A percentile compares a stretch with the other conserved stretches of the same genome.
phyloP scores from a whole-genome alignment of 208 protist species.

The Leptomonas seymouri region DNA sequence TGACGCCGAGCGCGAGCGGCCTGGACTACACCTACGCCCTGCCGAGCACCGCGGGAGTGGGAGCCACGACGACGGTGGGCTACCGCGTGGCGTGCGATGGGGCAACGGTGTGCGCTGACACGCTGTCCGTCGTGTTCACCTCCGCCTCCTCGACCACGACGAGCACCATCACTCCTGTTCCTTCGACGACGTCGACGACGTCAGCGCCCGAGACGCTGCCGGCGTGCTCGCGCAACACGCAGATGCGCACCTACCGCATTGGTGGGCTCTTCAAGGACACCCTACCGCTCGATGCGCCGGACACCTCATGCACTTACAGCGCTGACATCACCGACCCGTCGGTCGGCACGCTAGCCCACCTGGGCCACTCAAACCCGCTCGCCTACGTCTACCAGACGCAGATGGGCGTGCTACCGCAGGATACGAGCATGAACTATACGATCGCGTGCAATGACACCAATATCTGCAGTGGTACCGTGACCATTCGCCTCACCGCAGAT shows the following conservation, averaged over 20 bases:
- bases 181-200: conserved; percentile 2
- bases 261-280: conserved; percentile 21
- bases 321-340: conserved; percentile 22
- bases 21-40: conserved; percentile 32
- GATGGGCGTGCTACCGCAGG: conserved; percentile 14
- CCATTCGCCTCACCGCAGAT: conserved; percentile 33
- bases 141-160: conserved; percentile 18
- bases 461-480: conserved; percentile 44
- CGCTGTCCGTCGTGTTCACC: conserved; percentile 24
- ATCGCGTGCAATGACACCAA: conserved; percentile 41
- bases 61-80: conserved; percentile 21
- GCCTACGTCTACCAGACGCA: conserved; percentile 49
- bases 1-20: conserved; percentile 11
- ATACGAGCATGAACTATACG: conserved; percentile 32
- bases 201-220: conserved; percentile 14
- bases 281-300: conserved; percentile 35
- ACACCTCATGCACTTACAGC: conserved; percentile 37
- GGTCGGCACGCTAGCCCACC: conserved; percentile 31
- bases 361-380: conserved; percentile 25
- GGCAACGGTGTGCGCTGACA: conserved; percentile 40
- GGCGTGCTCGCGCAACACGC: conserved; percentile 28
- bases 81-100: conserved; percentile 46
- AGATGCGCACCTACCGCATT: conserved; percentile 35
- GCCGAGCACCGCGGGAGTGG: conserved; percentile 17
- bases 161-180: conserved; percentile 5